phyloP scores from a whole-genome alignment of 1,284 basidiomycete species.

The Malassezia vespertilionis region DNA sequence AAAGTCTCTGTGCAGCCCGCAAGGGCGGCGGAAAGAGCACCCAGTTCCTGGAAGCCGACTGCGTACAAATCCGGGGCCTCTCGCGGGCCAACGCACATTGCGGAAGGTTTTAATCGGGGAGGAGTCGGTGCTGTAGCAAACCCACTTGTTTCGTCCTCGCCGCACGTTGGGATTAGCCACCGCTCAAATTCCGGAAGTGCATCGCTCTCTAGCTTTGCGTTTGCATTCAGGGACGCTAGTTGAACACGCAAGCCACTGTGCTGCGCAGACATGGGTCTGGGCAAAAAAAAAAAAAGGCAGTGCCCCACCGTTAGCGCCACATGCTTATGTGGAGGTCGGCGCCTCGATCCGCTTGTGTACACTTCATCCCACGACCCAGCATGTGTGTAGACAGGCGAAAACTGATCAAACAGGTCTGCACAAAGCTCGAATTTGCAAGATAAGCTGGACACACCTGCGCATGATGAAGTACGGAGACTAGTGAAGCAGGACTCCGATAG shows the following conservation, averaged over 20 bases:
- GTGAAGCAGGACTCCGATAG: conserved; percentile 11
- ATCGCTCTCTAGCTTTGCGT: conserved; percentile 57
- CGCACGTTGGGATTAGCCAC: conserved; percentile 44
- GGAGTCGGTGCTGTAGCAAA: conserved; percentile 21
- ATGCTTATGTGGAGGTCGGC: too few relatives aligned
- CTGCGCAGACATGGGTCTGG: neutral
- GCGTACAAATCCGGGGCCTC: conserved; percentile 61
- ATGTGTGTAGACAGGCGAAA: conserved; percentile 6
- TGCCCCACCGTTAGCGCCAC: conserved; percentile 4
- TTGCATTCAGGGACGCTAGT: conserved; percentile 74
- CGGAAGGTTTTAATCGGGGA: conserved; percentile 12
- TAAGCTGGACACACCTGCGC: conserved; percentile 11
- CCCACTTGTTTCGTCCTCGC: conserved; percentile 24
- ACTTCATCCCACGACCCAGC: too few relatives aligned
- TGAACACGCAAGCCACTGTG: conserved; percentile 54
- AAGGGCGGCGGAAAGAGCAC: conserved; percentile 56
- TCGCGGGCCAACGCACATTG: conserved; percentile 22
- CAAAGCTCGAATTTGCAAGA: conserved; percentile 13
- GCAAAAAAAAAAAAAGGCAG: neutral
- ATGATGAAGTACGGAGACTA: conserved; percentile 15
- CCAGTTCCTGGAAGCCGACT: conserved; percentile 76
- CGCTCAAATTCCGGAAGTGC: conserved; percentile 41
- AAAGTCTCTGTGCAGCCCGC: conserved; percentile 52
- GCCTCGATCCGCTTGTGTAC: too few relatives aligned
- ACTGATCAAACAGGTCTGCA: conserved; percentile 14